Conservation (phyloP, 768 basidiomycete species). For the Leccinum rimulosum region DNA sequence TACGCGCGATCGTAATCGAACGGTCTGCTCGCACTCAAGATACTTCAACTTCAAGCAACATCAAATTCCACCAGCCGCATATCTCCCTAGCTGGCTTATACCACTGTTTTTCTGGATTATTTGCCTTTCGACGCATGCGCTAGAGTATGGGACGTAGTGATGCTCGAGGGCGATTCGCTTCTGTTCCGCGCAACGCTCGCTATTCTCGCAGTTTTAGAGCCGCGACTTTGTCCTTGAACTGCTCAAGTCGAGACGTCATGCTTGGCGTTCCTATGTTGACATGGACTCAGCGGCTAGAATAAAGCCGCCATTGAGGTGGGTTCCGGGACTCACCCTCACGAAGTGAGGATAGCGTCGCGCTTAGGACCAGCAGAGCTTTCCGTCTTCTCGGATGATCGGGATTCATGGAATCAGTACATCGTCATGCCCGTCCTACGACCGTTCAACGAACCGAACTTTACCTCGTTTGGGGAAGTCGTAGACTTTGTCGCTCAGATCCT, state of each 20-base stretch:
- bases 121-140: conserved; percentile 89
- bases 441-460: too few relatives aligned
- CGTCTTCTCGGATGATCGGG: too few relatives aligned
- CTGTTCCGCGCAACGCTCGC: conserved; percentile 83
- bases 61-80: conserved; percentile 82
- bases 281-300: conserved; percentile 65
- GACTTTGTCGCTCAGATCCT: too few relatives aligned
- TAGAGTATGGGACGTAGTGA: conserved; percentile 82
- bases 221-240: conserved; percentile 78
- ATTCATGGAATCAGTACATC: too few relatives aligned
- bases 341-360: too few relatives aligned
- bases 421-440: too few relatives aligned
- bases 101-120: conserved; percentile 75
- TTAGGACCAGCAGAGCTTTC: too few relatives aligned
- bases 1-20: background rate
- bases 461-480: too few relatives aligned
- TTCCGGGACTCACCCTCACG: too few relatives aligned
- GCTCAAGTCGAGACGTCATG: conserved; percentile 47
- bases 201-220: conserved; percentile 78
- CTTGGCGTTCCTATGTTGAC: conserved; percentile 12
- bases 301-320: conserved; percentile 79
- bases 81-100: conserved; percentile 78
- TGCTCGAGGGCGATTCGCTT: conserved; percentile 90
- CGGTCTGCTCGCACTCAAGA: conserved; percentile 43
- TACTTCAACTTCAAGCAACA: conserved; percentile 96